These are phyloP conservation scores for Paramecium primaurelia DNA, from an alignment of 73 alveolate species.

Conservation along the genomic window DNA sequence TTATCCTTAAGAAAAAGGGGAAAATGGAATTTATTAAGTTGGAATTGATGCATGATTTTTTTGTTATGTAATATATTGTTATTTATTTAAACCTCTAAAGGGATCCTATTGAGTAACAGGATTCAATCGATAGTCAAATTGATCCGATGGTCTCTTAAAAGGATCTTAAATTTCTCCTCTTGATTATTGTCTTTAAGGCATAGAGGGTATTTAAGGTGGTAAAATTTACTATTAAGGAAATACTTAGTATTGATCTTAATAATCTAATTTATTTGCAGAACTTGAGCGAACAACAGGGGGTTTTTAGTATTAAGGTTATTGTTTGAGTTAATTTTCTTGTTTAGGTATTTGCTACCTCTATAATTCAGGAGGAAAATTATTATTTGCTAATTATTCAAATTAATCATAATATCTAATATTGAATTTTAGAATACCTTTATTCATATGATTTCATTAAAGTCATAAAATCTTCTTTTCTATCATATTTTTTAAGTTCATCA, in stretches of 20 bases:
- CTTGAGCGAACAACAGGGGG: background rate
- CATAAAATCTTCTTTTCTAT: slow-evolving; percentile 49
- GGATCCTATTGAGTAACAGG: background rate
- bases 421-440: background rate
- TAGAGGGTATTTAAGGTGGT: background rate
- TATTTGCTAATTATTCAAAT: slow-evolving; percentile 15
- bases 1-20: background rate
- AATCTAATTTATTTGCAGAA: background rate
- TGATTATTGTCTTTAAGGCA: background rate
- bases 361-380: background rate
- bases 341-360: background rate
- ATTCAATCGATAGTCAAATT: background rate
- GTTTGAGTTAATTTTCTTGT: background rate
- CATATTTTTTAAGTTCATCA: slow-evolving; percentile 3
- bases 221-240: background rate
- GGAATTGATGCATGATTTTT: background rate
- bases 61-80: background rate
- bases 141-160: background rate
- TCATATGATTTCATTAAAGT: background rate
- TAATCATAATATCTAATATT: slow-evolving; percentile 1
- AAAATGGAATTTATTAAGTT: background rate
- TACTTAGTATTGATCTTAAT: background rate
- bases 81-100: background rate
- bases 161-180: slow-evolving; percentile 12
- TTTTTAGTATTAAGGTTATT: background rate